Evolutionary conservation across 345 rosid species (phyloP), one percentile per base, ranked within the genome.

Genomic region (Erodium maritimum): DNA sequence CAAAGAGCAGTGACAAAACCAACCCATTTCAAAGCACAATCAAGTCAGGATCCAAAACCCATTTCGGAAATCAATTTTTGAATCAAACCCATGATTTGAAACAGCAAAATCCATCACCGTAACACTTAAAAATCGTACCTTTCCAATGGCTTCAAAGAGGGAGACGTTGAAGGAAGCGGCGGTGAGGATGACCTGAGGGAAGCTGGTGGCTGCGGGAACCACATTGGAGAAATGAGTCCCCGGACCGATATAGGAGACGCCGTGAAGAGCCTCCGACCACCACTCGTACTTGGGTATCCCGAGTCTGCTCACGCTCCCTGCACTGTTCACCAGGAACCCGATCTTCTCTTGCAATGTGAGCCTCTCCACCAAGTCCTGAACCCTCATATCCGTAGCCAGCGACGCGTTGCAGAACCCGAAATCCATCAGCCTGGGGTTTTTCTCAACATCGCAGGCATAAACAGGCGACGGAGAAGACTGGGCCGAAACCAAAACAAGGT

Each of bases 231-330:
- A 93, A 56, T 16, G 77, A 0, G 94, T 89, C 1, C 94, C 95
- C 0, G 82, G 88, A 4, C 99, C 99, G 16, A 75, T 71, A 63
- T 87, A 50, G 19, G 96, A 89, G 29, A 89, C 94, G 23, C 99
- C 98, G 50, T 91, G 98, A 63, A 91, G 73, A 48, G 96, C 98
- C 80, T 91, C 98, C 0, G 95, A 86, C 99, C 96, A 93, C 99
- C 99, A 93, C 69, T 81, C 80, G 55, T 89, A 93, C 57, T 65
- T 72, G 1, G 99, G 99, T 52, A 89, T 85, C 52, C 99, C 96
- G 5, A 93, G 91, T 12, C 85, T 59, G 22, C 69, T 66, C 64
- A 93, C 95, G 23, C 79, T 82, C 19, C 75, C 79, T 0, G 95
- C 81, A 19, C 17, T 22, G 58, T 70, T 61, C 68, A 77, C 84